phyloP scores from a whole-genome alignment of 139 green algal species.

The Coccomyxa sp. region DNA sequence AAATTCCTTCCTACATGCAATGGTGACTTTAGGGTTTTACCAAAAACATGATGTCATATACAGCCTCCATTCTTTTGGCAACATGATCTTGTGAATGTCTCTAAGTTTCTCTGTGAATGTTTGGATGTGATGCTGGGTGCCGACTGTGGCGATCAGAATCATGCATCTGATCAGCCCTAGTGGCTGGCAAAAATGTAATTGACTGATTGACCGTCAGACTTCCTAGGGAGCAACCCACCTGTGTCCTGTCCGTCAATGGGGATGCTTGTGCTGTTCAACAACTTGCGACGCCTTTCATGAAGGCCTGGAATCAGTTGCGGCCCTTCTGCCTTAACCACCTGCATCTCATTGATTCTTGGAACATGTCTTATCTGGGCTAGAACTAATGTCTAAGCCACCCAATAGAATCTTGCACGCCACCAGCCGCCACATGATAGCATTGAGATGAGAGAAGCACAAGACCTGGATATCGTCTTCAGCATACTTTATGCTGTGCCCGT shows the following conservation, averaged over 20 bases:
- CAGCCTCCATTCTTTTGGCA: too few species aligned
- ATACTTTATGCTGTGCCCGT: background rate
- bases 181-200: background rate
- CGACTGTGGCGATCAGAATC: background rate
- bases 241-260: too few species aligned
- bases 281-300: background rate
- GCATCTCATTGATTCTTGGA: background rate
- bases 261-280: background rate
- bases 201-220: background rate
- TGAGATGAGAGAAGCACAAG: background rate
- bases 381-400: background rate
- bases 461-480: background rate
- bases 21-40: too few species aligned
- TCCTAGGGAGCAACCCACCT: background rate
- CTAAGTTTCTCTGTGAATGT: too few species aligned
- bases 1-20: too few species aligned
- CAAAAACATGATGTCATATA: too few species aligned
- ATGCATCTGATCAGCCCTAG: background rate
- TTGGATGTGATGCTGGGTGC: too few species aligned
- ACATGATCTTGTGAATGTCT: too few species aligned
- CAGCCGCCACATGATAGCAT: background rate
- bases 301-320: background rate
- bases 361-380: background rate
- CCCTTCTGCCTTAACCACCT: background rate
- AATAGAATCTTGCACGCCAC: background rate